Conservation (phyloP, 192 early-diverging fungal species). For the Coemansia biformis region DNA sequence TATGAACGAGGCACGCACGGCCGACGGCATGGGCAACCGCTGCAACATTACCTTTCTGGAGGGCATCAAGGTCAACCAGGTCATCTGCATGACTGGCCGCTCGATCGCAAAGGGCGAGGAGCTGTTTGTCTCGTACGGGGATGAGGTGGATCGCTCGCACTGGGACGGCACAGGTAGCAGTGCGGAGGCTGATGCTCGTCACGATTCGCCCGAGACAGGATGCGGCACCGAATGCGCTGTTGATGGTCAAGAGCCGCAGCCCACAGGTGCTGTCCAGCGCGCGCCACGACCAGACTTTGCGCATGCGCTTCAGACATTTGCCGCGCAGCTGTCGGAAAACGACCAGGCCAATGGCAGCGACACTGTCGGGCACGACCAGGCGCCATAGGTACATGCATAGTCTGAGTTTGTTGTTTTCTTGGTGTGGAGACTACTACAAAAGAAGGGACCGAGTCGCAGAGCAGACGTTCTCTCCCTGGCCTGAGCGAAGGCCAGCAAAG, state of each 20-base stretch:
- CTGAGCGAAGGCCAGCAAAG: no score
- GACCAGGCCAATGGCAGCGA: no score
- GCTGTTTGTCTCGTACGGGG: slow-evolving; percentile 81
- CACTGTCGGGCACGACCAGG: background rate
- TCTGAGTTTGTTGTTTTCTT: no score
- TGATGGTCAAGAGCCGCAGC: no score
- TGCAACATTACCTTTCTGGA: slow-evolving; percentile 68
- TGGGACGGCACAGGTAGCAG: slow-evolving; percentile 48
- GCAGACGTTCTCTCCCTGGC: no score
- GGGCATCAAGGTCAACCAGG: slow-evolving; percentile 77
- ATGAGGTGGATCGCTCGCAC: slow-evolving; percentile 70
- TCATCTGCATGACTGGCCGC: slow-evolving; percentile 71
- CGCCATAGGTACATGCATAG: no score
- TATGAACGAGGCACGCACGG: slow-evolving; percentile 70
- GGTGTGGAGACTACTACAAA: no score
- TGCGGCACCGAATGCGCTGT: no score
- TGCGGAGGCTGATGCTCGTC: background rate
- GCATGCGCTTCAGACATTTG: slow-evolving; percentile 1
- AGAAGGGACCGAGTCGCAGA: no score
- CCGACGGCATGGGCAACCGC: slow-evolving; percentile 17
- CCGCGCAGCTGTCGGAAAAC: no score
- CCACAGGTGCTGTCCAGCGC: background rate
- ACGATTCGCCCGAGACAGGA: no score
- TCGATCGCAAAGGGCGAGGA: slow-evolving; percentile 73
- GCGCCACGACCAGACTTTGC: background rate